Base-by-base conservation (phyloP, 169 alveolate species). In the Eimeria tenella region DNA sequence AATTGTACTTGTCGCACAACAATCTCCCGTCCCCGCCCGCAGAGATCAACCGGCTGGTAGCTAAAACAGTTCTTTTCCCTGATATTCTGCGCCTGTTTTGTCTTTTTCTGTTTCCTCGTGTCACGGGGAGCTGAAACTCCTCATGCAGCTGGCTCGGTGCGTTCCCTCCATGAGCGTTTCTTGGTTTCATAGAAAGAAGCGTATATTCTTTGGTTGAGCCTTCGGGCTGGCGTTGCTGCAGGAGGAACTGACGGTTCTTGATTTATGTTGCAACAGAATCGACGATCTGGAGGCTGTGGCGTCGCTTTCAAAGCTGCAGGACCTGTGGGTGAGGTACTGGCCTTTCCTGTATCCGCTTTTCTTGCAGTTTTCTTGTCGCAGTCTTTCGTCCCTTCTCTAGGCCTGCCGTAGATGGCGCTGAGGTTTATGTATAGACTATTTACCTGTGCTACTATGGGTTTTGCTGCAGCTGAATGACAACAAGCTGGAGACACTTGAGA, bases 391-490 rank as follows among this genome's bases (percentile, higher is more conserved):
- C 10, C 58, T 21, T 8, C 21, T 9, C 2, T 2, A 31, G 42
- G 42, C 58, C 73, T 60, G 13, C 70, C 52, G 52, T 11, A 10
- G 25, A 21, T 13, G 56, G 60, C 5, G 49, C 31, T 17, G 56
- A 3, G 49, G 5, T 21, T 19, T 31, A 23, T 19, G 83, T 49
- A 25, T 23, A 73, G 15, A 13, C 62, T 0, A 21, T 5, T 19
- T 9, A 71, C 56, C 17, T 73, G 88, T n/a, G 49, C 42, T 83
- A 31, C 79, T 31, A 15, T 49, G 31, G 74, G 77, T 23, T 53
- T 50, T 83, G 19, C 60, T 83, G 83, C 95, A 96, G 97, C 56
- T 95, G 70, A 96, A 96, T 88, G 96, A 95, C 93, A 96, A 96
- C 90, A 49, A 42, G 6, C 86, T 96, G 49, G 73, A 31, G 82